Evolutionary conservation across 2,329 filamentous ascomycete genomes (phyloP).

Genomic region (Plenodomus lindquistii): DNA sequence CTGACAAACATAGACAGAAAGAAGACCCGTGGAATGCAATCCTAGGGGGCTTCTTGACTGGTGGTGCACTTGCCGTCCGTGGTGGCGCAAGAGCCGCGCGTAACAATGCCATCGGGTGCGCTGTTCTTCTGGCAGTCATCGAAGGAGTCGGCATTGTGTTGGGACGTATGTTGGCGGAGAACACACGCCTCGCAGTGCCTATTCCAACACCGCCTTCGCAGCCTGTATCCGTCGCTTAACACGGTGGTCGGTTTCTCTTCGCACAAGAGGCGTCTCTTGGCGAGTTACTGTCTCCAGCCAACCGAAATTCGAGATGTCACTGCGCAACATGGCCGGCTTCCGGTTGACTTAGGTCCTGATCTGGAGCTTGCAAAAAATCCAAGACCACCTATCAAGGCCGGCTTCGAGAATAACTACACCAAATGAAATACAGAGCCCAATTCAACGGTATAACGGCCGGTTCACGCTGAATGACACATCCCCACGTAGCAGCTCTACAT

Average conservation of each 20-base stretch:
- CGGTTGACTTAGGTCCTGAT: too few species aligned
- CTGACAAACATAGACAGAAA: conserved; percentile 63
- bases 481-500: too few species aligned
- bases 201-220: background rate
- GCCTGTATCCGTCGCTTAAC: background rate
- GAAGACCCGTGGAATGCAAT: conserved; percentile 99
- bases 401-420: too few species aligned
- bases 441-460: too few species aligned
- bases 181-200: conserved; percentile 59
- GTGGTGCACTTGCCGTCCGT: conserved; percentile 82
- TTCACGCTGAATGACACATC: too few species aligned
- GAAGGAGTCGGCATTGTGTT: conserved; percentile 96
- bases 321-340: too few species aligned
- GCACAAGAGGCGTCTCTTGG: too few species aligned
- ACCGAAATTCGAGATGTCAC: too few species aligned
- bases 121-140: conserved; percentile 89
- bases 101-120: conserved; percentile 95
- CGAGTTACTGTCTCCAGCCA: too few species aligned
- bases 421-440: too few species aligned
- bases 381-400: too few species aligned
- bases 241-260: background rate
- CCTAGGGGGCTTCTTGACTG: conserved; percentile 91
- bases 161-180: conserved; percentile 87
- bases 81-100: conserved; percentile 88
- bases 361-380: too few species aligned